Evolutionary conservation across 306 rosid genomes (phyloP).

Genomic region (Abrus precatorius): DNA sequence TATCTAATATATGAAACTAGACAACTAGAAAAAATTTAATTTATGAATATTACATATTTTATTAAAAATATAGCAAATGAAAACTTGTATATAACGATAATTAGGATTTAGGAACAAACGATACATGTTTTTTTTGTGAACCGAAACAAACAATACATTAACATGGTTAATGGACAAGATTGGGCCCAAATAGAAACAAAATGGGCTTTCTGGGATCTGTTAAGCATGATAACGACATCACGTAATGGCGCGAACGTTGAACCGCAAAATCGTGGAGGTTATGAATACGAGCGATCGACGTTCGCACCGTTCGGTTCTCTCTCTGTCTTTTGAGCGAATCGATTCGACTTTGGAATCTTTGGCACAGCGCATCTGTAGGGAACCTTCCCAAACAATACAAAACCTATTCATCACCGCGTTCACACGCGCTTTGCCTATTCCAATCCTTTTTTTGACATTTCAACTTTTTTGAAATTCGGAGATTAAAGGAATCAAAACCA

Average conservation of each 20-base stretch:
- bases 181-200: background rate
- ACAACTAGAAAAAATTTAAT: too few relatives aligned
- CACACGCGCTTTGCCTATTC: background rate
- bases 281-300: constrained; percentile 4
- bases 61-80: too few relatives aligned
- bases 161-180: background rate
- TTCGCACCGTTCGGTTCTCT: background rate
- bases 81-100: too few relatives aligned
- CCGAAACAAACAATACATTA: too few relatives aligned
- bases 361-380: constrained; percentile 50
- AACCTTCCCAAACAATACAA: constrained; percentile 5
- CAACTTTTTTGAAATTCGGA: too few relatives aligned
- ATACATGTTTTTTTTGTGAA: too few relatives aligned
- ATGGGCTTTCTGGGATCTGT: background rate
- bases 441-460: too few relatives aligned
- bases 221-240: background rate
- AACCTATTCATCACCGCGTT: background rate
- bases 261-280: background rate
- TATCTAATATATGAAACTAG: too few relatives aligned
- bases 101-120: too few relatives aligned
- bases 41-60: too few relatives aligned
- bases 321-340: background rate
- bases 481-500: background rate
- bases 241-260: constrained; percentile 31
- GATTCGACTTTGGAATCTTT: constrained; percentile 22